Evolutionary conservation across 768 basidiomycete species (phyloP).

Genomic region (Boletus barrowsii): DNA sequence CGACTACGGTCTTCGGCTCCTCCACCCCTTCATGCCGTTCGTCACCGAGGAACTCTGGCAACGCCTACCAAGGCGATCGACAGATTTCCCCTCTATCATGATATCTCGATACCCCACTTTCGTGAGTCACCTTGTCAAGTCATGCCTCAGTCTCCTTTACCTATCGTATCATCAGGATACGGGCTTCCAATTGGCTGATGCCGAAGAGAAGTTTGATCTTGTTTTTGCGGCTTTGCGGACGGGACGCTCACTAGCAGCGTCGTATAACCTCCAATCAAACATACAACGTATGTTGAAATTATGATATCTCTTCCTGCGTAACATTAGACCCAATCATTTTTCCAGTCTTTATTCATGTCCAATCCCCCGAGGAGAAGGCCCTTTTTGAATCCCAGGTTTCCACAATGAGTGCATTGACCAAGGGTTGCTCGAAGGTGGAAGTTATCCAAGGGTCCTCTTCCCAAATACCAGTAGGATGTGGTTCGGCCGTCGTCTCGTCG

Average conservation of each 20-base stretch:
- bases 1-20: conserved; percentile 81
- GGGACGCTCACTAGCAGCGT: conserved; percentile 49
- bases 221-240: conserved; percentile 77
- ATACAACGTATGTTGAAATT: conserved; percentile 35
- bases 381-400: conserved; percentile 71
- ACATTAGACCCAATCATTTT: conserved; percentile 1
- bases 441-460: conserved; percentile 55
- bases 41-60: conserved; percentile 99
- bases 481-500: conserved; percentile 73
- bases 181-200: conserved; percentile 61
- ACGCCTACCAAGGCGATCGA: conserved; percentile 80
- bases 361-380: conserved; percentile 56
- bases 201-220: conserved; percentile 82
- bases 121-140: conserved; percentile 45
- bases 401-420: conserved; percentile 80
- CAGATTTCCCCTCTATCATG: conserved; percentile 87
- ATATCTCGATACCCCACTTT: conserved; percentile 75
- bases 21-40: conserved; percentile 99
- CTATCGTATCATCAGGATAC: conserved; percentile 43
- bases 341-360: conserved; percentile 69
- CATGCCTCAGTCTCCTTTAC: not conserved
- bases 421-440: conserved; percentile 77
- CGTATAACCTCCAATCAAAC: conserved; percentile 83
- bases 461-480: conserved; percentile 81
- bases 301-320: not conserved